phyloP scores from a whole-genome alignment of 805 yeast species.

The Kodamaea kakaduensis region DNA sequence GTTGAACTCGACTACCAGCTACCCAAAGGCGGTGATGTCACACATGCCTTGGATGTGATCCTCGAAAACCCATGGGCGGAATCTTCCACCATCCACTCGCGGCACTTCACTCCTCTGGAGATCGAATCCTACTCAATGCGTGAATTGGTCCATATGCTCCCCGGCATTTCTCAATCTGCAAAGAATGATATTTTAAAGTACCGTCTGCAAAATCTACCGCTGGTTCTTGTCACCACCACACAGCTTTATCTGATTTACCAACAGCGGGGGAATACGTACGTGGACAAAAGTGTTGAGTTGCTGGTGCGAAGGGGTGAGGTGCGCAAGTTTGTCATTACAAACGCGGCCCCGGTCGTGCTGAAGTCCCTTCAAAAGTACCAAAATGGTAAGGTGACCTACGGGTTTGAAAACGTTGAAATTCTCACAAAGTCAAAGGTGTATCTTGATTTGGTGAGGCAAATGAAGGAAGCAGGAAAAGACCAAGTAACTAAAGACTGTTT shows the following conservation, averaged over 20 bases:
- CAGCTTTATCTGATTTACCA: conserved; percentile 50
- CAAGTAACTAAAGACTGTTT: conserved; percentile 9
- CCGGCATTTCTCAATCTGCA: conserved; percentile 29
- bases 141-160: conserved; percentile 30
- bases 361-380: conserved; percentile 29
- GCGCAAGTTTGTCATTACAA: conserved; percentile 38
- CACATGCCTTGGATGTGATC: conserved; percentile 30
- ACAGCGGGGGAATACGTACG: conserved; percentile 44
- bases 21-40: conserved; percentile 25
- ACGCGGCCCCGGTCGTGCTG: conserved; percentile 44
- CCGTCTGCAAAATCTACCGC: conserved; percentile 33
- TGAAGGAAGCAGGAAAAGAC: conserved; percentile 10
- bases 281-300: conserved; percentile 43
- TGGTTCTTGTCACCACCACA: conserved; percentile 37
- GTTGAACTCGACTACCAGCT: conserved; percentile 39
- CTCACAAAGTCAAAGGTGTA: conserved; percentile 26
- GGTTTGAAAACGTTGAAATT: conserved; percentile 41
- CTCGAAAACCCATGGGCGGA: conserved; percentile 39
- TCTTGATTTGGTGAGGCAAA: conserved; percentile 15
- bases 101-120: conserved; percentile 18
- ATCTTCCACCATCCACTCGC: conserved; percentile 23
- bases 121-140: conserved; percentile 15
- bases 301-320: conserved; percentile 34
- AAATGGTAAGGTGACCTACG: conserved; percentile 37
- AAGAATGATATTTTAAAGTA: conserved; percentile 38